A percentile compares a stretch with the other conserved stretches of the same genome.
These are phyloP conservation scores for Aspergillus mulundensis DNA, from an alignment of 495 filamentous ascomycete genomes.

Conservation along the genomic window DNA sequence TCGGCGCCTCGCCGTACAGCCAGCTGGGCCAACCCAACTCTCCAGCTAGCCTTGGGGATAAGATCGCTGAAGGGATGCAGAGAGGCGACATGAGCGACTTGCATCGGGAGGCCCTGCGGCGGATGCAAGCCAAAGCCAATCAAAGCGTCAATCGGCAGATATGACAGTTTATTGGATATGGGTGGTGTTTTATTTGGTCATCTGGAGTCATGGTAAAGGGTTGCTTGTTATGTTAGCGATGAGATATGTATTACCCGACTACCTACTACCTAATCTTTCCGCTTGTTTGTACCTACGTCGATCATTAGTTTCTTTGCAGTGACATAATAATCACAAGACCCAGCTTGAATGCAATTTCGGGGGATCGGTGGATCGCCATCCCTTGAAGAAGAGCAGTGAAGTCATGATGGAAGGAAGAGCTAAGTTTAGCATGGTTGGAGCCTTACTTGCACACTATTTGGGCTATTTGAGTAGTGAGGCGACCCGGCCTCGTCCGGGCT, in stretches of 20 bases:
- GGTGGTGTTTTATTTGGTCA: neutral
- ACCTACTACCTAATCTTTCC: neutral
- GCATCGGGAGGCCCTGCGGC: slow-evolving; percentile 77
- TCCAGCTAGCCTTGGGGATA: slow-evolving; percentile 37
- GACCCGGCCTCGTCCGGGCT: slow-evolving; percentile 3
- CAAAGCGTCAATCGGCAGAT: slow-evolving; percentile 23
- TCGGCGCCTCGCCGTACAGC: slow-evolving; percentile 24
- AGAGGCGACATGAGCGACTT: slow-evolving; percentile 68
- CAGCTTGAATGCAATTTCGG: neutral
- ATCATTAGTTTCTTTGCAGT: neutral
- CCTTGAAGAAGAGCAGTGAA: neutral
- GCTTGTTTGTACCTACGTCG: neutral
- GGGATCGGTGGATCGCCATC: slow-evolving; percentile 2
- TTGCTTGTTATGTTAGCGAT: neutral
- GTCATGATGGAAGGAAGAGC: neutral
- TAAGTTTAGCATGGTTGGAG: slow-evolving; percentile 3
- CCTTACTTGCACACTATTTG: slow-evolving; percentile 4
- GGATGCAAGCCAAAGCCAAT: slow-evolving; percentile 74
- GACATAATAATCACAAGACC: neutral
- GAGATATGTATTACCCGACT: neutral
- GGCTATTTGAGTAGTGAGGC: slow-evolving; percentile 6
- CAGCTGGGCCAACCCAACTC: slow-evolving; percentile 31
- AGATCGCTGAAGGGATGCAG: slow-evolving; percentile 72
- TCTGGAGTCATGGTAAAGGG: neutral
- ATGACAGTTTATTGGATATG: slow-evolving; percentile 12